Conservation (phyloP, 1,284 basidiomycete genomes). For the Moesziomyces aphidis region DNA sequence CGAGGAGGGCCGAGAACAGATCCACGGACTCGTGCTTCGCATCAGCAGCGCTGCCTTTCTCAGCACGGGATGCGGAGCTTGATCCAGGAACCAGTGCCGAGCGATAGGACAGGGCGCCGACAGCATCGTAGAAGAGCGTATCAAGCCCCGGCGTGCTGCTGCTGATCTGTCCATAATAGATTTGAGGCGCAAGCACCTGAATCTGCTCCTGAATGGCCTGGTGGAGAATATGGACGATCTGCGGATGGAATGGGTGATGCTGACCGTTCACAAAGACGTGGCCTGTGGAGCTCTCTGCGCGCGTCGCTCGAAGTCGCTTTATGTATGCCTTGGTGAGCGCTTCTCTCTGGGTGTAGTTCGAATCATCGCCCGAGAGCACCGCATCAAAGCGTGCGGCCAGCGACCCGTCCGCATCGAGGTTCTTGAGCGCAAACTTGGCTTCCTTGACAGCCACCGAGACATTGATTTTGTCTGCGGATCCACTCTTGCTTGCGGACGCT, state of each 20-base stretch:
- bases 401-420: conserved; percentile 12
- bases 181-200: conserved; percentile 69
- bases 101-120: conserved; percentile 76
- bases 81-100: conserved; percentile 75
- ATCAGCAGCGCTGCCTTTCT: conserved; percentile 69
- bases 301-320: conserved; percentile 38
- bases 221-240: conserved; percentile 65
- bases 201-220: conserved; percentile 48
- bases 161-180: conserved; percentile 76
- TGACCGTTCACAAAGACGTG: conserved; percentile 87
- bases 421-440: conserved; percentile 33
- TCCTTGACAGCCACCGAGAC: conserved; percentile 33
- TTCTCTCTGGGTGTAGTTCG: conserved; percentile 17
- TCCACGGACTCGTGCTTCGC: conserved; percentile 64
- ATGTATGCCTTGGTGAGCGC: conserved; percentile 33
- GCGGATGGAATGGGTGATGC: conserved; percentile 78
- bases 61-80: background rate
- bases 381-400: conserved; percentile 14
- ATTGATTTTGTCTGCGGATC: conserved; percentile 20
- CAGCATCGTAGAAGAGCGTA: conserved; percentile 89
- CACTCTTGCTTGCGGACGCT: conserved; percentile 14
- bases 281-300: conserved; percentile 40
- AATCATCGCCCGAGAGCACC: conserved; percentile 9
- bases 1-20: conserved; percentile 33
- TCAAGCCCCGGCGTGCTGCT: conserved; percentile 74